Evolutionary conservation across 345 rosid species (phyloP).

Genomic region (Alliaria petiolata): DNA sequence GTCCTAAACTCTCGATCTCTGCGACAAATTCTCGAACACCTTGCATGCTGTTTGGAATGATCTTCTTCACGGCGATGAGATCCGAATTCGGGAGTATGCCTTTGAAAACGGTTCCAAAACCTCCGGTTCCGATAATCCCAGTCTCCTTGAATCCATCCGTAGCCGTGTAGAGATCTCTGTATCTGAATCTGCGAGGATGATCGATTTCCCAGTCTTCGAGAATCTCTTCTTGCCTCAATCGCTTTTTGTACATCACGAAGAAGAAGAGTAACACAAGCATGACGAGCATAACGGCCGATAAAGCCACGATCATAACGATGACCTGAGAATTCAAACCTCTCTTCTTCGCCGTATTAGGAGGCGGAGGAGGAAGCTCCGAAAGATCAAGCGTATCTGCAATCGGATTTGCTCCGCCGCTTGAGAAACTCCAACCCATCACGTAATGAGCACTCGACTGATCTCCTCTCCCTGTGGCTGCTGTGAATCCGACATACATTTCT

Average conservation of each 20-base stretch:
- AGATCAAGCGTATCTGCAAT: constrained; percentile 19
- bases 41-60: constrained; percentile 44
- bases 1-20: constrained; percentile 58
- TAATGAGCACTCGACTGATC: constrained; percentile 32
- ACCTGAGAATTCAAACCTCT: constrained; percentile 17
- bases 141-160: constrained; percentile 51
- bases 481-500: constrained; percentile 50
- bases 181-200: constrained; percentile 55
- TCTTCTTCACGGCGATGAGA: constrained; percentile 52
- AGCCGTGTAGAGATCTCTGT: constrained; percentile 46
- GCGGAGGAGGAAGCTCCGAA: constrained; percentile 27
- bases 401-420: neutral
- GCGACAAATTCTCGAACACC: constrained; percentile 59
- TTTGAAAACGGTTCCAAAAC: constrained; percentile 51
- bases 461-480: constrained; percentile 44
- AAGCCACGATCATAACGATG: constrained; percentile 35
- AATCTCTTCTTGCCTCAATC: constrained; percentile 37
- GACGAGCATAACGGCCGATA: constrained; percentile 26
- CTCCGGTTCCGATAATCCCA: constrained; percentile 52
- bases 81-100: constrained; percentile 17
- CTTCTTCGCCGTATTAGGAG: constrained; percentile 15
- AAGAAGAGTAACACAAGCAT: constrained; percentile 29
- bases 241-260: constrained; percentile 27
- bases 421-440: neutral
- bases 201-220: constrained; percentile 67